Base-by-base conservation (phyloP, 2,329 filamentous ascomycete species). In the Meredithiella fracta region DNA sequence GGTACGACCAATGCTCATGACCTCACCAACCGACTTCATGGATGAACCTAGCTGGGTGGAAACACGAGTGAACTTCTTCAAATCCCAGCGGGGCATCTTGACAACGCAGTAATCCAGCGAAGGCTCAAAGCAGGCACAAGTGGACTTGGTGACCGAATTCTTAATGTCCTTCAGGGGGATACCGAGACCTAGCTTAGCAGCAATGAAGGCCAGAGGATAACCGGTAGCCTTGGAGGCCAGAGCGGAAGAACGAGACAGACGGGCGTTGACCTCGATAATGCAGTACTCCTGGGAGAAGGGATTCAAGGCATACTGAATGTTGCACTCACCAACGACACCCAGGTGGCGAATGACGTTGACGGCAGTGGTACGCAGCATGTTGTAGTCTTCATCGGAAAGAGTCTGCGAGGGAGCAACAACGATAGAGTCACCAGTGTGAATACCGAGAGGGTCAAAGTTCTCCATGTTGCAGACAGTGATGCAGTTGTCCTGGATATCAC, bases 391-490 rank as follows among this genome's bases (percentile, higher is more conserved):
- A 59, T 98, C 91, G 2, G 89, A 95, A 20, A 98, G 75, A 0
- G 92, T 98, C 70, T 97, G 92, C 2, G 91, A 97, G 42, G 92
- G 92, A 7, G 92, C 92, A 50, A 98, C 92, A 54, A 98, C 92
- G 62, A 98, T 96, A 11, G 91, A 97, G 67, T 98, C 92, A 68
- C 92, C 92, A 2, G 92, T 98, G 66, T 97, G 92, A 60, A 97
- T 97, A 64, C 92, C 92, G 1, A 98, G 82, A 56, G 92, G 92
- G 68, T 98, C 92, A 65, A 98, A 98, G 73, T 98, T 98, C 73
- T 98, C 92, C 92, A 98, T 97, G 74, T 98, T 98, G 70, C 92
- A 98, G 60, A 98, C 92, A 5, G 92, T 98, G 67, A 98, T 97
- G 68, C 92, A 98, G 77, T 97, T 97, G 73, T 98, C 90, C 63